phyloP scores from a whole-genome alignment of 148 eudicot genomes.

The Rheum nobile region DNA sequence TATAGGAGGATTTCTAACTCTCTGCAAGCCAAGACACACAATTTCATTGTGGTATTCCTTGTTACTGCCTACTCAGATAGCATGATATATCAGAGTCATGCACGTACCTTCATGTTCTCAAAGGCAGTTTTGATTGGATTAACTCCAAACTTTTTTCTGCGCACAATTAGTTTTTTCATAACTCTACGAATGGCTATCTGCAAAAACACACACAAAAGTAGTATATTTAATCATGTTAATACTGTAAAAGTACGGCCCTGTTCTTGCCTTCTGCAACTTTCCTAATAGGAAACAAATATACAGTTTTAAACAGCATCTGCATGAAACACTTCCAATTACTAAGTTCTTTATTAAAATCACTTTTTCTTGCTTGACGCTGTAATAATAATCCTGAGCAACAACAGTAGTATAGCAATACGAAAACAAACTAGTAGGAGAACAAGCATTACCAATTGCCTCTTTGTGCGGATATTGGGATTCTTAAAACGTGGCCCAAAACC shows the following conservation, averaged over 20 bases:
- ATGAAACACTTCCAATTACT: background rate
- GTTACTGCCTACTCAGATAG: background rate
- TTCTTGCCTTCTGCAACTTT: background rate
- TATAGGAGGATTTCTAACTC: slow-evolving; percentile 92
- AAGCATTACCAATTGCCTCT: slow-evolving; percentile 51
- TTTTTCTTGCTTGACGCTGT: background rate
- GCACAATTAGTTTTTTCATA: slow-evolving; percentile 23
- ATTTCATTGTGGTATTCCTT: background rate
- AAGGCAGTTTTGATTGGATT: slow-evolving; percentile 83
- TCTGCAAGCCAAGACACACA: slow-evolving; percentile 23
- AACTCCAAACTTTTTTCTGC: slow-evolving; percentile 52
- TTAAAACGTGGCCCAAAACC: slow-evolving; percentile 55
- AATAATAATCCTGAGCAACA: background rate
- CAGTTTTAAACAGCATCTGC: background rate
- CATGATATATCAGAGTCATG: background rate
- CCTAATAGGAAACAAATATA: background rate
- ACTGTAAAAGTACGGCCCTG: background rate
- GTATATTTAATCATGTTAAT: background rate
- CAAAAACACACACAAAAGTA: slow-evolving; percentile 16
- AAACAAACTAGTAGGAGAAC: background rate
- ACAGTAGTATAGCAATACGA: background rate
- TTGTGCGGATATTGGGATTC: slow-evolving; percentile 59
- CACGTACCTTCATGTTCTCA: slow-evolving; percentile 77
- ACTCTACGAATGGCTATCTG: slow-evolving; percentile 46
- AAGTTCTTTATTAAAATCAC: background rate